phyloP scores from a whole-genome alignment of 2,329 filamentous ascomycete genomes.

The Leptographium radiaticola region DNA sequence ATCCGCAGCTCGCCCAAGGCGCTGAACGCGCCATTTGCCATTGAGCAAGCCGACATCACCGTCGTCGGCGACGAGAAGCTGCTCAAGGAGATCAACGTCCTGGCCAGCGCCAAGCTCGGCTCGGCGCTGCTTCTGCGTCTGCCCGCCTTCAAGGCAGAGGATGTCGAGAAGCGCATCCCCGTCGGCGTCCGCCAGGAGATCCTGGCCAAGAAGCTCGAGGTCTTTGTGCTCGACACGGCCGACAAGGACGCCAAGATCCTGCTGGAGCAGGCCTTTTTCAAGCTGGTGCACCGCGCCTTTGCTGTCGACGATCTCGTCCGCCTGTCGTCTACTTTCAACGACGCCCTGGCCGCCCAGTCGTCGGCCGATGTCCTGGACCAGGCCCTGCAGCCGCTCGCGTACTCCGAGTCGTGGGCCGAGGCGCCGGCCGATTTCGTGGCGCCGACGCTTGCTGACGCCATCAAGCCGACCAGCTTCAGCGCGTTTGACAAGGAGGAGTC shows the following conservation, averaged over 20 bases:
- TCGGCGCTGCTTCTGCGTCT: constrained; percentile 66
- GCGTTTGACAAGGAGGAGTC: constrained; percentile 63
- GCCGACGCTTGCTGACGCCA: constrained; percentile 43
- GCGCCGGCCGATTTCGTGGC: constrained; percentile 44
- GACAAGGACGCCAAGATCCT: constrained; percentile 49
- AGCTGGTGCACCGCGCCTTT: constrained; percentile 55
- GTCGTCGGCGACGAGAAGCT: constrained; percentile 72
- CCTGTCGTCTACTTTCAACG: constrained; percentile 43
- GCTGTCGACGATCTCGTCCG: constrained; percentile 52
- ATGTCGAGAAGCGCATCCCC: constrained; percentile 77
- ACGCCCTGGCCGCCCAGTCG: constrained; percentile 36
- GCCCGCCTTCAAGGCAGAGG: constrained; percentile 71
- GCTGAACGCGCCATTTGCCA: constrained; percentile 69
- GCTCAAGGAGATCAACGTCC: constrained; percentile 62
- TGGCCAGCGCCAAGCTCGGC: constrained; percentile 55
- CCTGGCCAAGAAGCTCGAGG: constrained; percentile 52
- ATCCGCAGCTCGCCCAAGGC: constrained; percentile 51
- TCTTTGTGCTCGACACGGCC: constrained; percentile 65
- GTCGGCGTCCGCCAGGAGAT: constrained; percentile 57
- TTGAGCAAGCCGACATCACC: constrained; percentile 65
- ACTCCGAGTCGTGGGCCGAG: constrained; percentile 65
- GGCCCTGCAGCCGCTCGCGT: constrained; percentile 30
- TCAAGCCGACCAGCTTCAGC: constrained; percentile 71
- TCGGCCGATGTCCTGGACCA: constrained; percentile 55
- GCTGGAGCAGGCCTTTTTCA: constrained; percentile 71